These are phyloP conservation scores for Tremella fuciformis DNA, from an alignment of 768 basidiomycete genomes.

Conservation along the genomic window DNA sequence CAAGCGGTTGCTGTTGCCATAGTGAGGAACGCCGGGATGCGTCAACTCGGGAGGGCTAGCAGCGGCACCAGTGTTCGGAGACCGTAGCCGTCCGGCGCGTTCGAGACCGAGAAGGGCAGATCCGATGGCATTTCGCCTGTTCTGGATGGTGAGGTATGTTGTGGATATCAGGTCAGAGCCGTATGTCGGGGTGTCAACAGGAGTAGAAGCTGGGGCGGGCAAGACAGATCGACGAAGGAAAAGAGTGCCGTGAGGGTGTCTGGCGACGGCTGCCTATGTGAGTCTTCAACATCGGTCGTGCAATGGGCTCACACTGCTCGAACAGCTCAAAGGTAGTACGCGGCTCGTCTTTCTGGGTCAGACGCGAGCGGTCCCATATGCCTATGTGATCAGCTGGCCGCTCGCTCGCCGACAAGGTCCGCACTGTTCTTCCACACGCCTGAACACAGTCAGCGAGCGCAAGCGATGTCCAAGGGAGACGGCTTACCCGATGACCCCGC, in stretches of 20 bases:
- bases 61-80: constrained; percentile 10
- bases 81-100: constrained; percentile 37
- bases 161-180: constrained; percentile 36
- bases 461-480: not conserved
- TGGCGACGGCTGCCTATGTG: constrained; percentile 40
- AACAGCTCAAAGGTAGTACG: constrained; percentile 44
- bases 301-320: constrained; percentile 38
- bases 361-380: constrained; percentile 23
- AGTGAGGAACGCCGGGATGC: constrained; percentile 32
- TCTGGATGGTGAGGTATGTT: constrained; percentile 33
- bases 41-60: constrained; percentile 34
- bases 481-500: constrained; percentile 38
- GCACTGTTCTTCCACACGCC: constrained; percentile 35
- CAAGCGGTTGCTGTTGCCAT: constrained; percentile 29
- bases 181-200: constrained; percentile 24
- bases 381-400: constrained; percentile 14
- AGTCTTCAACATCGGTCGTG: not conserved
- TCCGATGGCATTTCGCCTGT: constrained; percentile 38
- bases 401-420: not conserved
- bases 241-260: constrained; percentile 39
- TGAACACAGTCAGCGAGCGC: constrained; percentile 2
- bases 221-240: constrained; percentile 38
- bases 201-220: constrained; percentile 22
- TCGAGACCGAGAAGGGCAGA: constrained; percentile 45
- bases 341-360: constrained; percentile 29